Evolutionary conservation across 768 basidiomycete genomes (phyloP), one percentile per base, ranked within the genome.

Genomic region (Calocera cornea): DNA sequence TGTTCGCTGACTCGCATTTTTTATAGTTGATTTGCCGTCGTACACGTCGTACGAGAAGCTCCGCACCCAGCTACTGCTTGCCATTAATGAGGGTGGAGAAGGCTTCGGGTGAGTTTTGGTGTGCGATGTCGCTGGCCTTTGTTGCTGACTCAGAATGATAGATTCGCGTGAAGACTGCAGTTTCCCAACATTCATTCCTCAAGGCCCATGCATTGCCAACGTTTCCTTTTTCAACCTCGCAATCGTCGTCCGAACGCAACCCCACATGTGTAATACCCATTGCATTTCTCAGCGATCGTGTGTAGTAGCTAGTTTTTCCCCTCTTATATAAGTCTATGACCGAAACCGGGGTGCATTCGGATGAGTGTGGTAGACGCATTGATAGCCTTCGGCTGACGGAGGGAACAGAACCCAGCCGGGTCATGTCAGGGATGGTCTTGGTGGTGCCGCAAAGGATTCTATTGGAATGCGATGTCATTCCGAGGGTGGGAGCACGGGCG

Each of bases 21-120:
- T 76, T n/a, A n/a, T n/a, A 64, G 74, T 93, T 68, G 93, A 95
- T 76, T 82, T 99, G 49, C 95, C 95, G 0, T 89, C 90, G 71
- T 98, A 95, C 76, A 88, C 91, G 1, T 92, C 91, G 19, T 98
- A 99, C 74, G 97, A 99, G 75, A 94, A 94, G 84, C 83, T 99
- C 70, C 86, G 97, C 31, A 89, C 90, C 70, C 92, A 92, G 75
- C 77, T 99, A 40, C 77, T 95, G 66, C 81, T 95, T 70, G 92
- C 95, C 38, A 95, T 98, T 74, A 93, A 90, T 72, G 97, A 98
- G 77, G 95, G 94, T 64, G 92, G 91, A 24, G 92, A 95, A 79
- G 92, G 92, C 49, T 98, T 98, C 76, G 95, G 92, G 65, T 95
- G 95, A 76, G 84, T 83, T 70, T 85, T 19, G 19, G 19, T 24